Percentiles rank a stretch among this genome's conserved stretches.
These are phyloP conservation scores for Solanum hybrid DNA, from an alignment of 305 asterid genomes.

Conservation along the genomic window DNA sequence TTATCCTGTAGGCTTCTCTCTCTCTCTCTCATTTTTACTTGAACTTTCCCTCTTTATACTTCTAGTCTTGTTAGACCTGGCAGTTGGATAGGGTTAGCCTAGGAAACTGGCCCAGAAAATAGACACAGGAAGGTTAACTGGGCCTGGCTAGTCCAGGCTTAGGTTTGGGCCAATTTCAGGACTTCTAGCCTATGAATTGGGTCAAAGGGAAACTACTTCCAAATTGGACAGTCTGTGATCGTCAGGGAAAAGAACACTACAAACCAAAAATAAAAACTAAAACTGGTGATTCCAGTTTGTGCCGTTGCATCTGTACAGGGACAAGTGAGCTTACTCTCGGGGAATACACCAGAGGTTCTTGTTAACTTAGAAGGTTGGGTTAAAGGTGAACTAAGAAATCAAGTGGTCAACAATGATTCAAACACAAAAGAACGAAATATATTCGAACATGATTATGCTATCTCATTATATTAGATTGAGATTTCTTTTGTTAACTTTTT, in stretches of 20 bases:
- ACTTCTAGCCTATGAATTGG: not conserved
- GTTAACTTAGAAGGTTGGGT: not conserved
- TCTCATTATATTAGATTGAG: not conserved
- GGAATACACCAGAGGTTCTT: not conserved
- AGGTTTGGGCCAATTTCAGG: not conserved
- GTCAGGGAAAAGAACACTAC: not conserved
- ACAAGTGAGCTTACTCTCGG: not conserved
- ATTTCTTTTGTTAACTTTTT: not conserved
- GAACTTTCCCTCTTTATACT: not conserved
- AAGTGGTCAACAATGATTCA: not conserved
- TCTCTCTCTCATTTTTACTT: constrained; percentile 2
- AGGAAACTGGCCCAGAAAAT: not conserved
- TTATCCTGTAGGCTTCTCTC: constrained; percentile 67
- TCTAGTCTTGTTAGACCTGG: not conserved
- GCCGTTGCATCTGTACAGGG: not conserved
- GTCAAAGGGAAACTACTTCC: not conserved
- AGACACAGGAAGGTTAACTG: not conserved
- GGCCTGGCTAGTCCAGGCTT: not conserved
- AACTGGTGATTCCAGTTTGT: not conserved
- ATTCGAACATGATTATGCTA: not conserved
- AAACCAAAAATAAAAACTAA: not conserved
- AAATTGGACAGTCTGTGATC: not conserved
- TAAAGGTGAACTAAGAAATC: not conserved
- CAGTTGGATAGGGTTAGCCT: not conserved
- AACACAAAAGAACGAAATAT: not conserved